Conservation (phyloP, 441 rosid genomes). For the Adansonia gregorii region DNA sequence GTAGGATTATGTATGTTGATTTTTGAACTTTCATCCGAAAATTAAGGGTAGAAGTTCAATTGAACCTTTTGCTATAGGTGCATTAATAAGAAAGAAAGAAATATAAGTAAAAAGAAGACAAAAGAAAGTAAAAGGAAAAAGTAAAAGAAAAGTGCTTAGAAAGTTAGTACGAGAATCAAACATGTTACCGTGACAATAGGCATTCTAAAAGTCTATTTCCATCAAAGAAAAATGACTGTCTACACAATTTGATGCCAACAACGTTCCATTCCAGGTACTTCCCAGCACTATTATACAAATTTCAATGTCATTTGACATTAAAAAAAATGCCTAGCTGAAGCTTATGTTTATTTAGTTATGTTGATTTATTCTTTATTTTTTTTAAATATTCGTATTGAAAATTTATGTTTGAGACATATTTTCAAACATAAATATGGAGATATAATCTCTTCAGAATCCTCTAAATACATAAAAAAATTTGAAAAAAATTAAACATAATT, state of each 20-base stretch:
- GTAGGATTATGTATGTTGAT: no score
- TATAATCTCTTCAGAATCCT: not conserved
- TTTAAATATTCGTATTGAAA: not conserved
- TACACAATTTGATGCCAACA: not conserved
- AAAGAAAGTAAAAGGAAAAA: not conserved
- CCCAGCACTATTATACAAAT: no score
- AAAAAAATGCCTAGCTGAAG: no score
- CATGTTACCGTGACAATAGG: conserved; percentile 18
- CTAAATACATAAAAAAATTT: no score
- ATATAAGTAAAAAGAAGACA: not conserved
- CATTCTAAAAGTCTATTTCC: conserved; percentile 4
- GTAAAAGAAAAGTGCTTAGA: not conserved
- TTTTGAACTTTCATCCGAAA: conserved; percentile 15
- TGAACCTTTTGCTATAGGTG: not conserved
- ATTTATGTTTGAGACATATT: no score
- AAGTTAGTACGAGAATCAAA: not conserved
- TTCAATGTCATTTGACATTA: no score
- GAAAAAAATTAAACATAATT: no score
- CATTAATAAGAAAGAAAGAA: not conserved
- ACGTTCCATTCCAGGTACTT: not conserved
- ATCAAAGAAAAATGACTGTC: not conserved
- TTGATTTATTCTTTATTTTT: no score
- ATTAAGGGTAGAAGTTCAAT: conserved; percentile 1
- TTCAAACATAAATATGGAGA: no score
- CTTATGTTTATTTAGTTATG: no score